Evolutionary conservation across 176 grass and related monocot genomes (phyloP), one percentile per base, ranked within the genome.

Genomic region (Phoenix dactylifera): DNA sequence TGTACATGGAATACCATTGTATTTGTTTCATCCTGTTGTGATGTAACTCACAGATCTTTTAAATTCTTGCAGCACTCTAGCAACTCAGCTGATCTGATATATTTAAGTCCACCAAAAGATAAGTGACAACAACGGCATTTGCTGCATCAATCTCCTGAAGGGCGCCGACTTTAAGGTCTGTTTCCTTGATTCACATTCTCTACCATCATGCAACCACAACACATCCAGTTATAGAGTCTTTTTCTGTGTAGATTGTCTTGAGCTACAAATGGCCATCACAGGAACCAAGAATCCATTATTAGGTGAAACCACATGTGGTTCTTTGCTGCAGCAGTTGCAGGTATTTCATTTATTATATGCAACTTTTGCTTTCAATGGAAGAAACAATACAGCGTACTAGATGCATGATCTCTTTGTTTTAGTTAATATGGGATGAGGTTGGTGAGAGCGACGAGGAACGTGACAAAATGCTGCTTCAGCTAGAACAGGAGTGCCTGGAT

Each of bases 401-500:
- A 16, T 81, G 22, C 68, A 18, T 64, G 24, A 28, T 35, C 12
- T 82, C 50, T 61, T 79, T 44, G 35, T 82, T 86, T 73, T 69
- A 97, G 92, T 5, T 85, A 55, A 97, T 97, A 70, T 97, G 87
- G 87, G 86, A 97, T 18, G 92, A 97, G 69, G 92, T 91, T 81
- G 87, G 92, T 53, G 92, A 91, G 75, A 88, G 58, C 0, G 87
- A 88, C 14, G 83, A 88, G 20, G 87, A 97, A 51, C 87, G 87
- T 15, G 92, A 97, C 75, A 91, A 77, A 68, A 87, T 90, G 80
- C 72, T 97, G 24, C 81, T 88, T 62, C 92, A 91, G 69, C 53
- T 97, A 53, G 92, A 97, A 68, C 80, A 97, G 49, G 92, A 97
- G 54, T 97, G 92, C 59, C 78, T 97, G 50, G 81, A 88, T 80